A percentile compares a stretch with the other conserved stretches of the same genome.
Evolutionary conservation across 805 yeast species (phyloP).

Genomic region (Saccharomyces mikatae): DNA sequence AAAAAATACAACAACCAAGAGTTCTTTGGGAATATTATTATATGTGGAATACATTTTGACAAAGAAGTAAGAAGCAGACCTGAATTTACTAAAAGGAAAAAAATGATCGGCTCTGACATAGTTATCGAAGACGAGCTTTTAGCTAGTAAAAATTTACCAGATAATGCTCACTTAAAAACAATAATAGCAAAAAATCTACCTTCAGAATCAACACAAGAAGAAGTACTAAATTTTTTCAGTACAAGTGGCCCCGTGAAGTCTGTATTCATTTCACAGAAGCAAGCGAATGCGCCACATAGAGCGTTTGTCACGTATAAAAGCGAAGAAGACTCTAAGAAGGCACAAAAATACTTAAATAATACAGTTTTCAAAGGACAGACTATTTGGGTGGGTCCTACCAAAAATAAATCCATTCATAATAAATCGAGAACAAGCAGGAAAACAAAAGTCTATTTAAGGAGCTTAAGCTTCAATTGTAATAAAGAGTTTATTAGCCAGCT

Average conservation of each 20-base stretch:
- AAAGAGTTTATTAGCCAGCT: conserved; percentile 21
- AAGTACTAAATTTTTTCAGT: conserved; percentile 25
- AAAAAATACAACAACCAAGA: conserved; percentile 25
- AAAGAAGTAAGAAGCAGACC: conserved; percentile 28
- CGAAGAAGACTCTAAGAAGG: conserved; percentile 29
- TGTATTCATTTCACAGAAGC: conserved; percentile 26
- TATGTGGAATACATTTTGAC: conserved; percentile 37
- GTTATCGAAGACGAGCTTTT: conserved; percentile 20
- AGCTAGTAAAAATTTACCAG: conserved; percentile 2
- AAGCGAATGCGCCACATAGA: conserved; percentile 24
- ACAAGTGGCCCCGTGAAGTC: conserved; percentile 30
- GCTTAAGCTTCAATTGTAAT: conserved; percentile 25
- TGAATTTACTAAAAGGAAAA: conserved; percentile 26
- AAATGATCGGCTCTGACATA: conserved; percentile 19
- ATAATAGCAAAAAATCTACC: conserved; percentile 30
- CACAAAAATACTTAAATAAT: conserved; percentile 30
- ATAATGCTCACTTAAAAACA: conserved; percentile 1
- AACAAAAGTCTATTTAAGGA: conserved; percentile 16
- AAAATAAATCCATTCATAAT: neutral
- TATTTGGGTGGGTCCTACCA: conserved; percentile 21
- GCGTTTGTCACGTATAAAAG: conserved; percentile 38
- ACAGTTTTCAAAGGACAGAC: conserved; percentile 22
- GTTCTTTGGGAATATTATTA: conserved; percentile 29
- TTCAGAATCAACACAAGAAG: conserved; percentile 23
- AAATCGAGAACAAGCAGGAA: conserved; percentile 4